Evolutionary conservation across 169 alveolate species (phyloP).

Genomic region (Plasmodium chabaudi): DNA sequence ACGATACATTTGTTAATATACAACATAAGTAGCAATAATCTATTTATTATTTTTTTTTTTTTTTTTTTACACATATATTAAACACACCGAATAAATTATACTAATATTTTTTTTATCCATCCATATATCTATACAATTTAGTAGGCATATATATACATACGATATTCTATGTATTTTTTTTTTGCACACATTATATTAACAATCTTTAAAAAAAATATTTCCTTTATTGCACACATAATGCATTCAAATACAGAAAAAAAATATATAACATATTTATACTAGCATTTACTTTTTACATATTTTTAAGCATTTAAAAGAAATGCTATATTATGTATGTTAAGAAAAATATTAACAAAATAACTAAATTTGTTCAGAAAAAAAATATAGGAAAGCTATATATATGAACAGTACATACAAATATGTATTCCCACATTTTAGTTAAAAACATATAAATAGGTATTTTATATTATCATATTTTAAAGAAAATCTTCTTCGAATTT

Average conservation of each 20-base stretch:
- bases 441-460: no score
- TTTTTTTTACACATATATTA: not conserved
- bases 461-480: no score
- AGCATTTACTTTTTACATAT: no score
- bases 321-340: no score
- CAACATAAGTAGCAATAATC: not conserved
- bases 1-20: not conserved
- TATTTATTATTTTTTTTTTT: not conserved
- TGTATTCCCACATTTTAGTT: no score
- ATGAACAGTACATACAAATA: no score
- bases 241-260: conserved; percentile 15
- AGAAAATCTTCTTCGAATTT: no score
- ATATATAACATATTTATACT: not conserved
- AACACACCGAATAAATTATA: conserved; percentile 7
- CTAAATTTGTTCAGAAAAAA: no score
- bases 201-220: not conserved
- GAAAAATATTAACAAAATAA: no score
- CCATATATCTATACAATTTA: not conserved
- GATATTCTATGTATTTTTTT: conserved; percentile 3
- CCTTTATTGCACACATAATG: conserved; percentile 6
- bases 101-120: not conserved
- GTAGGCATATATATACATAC: not conserved
- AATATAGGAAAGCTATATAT: no score
- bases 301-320: no score
- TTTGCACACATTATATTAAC: conserved; percentile 15